Base-by-base conservation (phyloP, 768 basidiomycete species). In the Macrolepiota fuliginosa region DNA sequence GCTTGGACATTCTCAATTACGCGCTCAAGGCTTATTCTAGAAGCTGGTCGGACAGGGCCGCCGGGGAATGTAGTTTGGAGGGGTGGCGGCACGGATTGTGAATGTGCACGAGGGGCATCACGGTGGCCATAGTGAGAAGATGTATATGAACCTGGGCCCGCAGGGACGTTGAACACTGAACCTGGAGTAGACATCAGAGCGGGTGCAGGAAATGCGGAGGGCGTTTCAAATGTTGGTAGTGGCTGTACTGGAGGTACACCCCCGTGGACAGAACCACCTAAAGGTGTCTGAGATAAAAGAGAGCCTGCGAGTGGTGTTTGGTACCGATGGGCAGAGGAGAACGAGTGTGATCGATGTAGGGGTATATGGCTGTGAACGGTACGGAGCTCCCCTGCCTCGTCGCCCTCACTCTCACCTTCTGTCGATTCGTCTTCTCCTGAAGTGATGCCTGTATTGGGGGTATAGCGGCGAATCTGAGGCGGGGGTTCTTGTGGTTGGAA, bases 1-100 rank as follows among this genome's bases (percentile, higher is more conserved):
- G 86, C 83, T 71, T 96, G 93, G 54, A 94, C 81, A 63, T 82
- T 86, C 72, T 94, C 91, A 19, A 95, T 76, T 0, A 90, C 90
- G 50, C 83, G 83, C 71, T 94, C 93, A 56, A 96, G 76, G 6
- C 81, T 77, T 39, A 80, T 72, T 19, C 78, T 74, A 7, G 87
- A 83, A 24, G 77, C 74, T 2, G 85, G 80, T 49, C 81, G 74
- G 10, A 70, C 64, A 35, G 79, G 72, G 17, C 72, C 76, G 62
- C 73, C 74, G 29, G 73, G 72, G 53, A 32, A 45, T 2, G 32
- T 45, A 24, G 22, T 19, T 13, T 65, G 27, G 74, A 69, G 39
- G 72, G 68, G 36, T 72, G 67, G 47, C 22, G 56, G 61, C 29
- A 51, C 53, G 35, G 39, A 47, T 37, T 74, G 73, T 19, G 73